A percentile compares a stretch with the other conserved stretches of the same genome.
Evolutionary conservation across 2,329 filamentous ascomycete species (phyloP).

Genomic region (Calonectria ilicicola): DNA sequence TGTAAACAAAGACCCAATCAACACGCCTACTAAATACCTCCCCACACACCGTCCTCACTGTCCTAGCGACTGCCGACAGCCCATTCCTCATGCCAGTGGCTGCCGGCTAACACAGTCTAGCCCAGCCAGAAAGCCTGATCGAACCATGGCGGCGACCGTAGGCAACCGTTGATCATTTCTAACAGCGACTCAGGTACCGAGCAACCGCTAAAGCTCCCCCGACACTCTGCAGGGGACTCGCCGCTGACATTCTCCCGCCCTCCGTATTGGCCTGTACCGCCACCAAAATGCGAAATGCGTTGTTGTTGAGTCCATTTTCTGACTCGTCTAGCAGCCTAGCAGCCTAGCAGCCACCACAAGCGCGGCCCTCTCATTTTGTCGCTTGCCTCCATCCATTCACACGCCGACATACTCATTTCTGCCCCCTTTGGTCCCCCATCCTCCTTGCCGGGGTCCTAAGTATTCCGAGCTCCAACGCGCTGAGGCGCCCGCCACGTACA

Average conservation of each 20-base stretch:
- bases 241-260: neutral
- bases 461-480: neutral
- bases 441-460: neutral
- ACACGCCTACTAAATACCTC: no score
- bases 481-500: neutral
- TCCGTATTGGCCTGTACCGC: neutral
- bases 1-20: neutral
- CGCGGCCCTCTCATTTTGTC: constrained; percentile 5
- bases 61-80: neutral
- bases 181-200: constrained; percentile 2
- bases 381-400: neutral
- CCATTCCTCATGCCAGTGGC: neutral
- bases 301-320: neutral
- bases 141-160: constrained; percentile 2
- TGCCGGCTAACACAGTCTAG: constrained; percentile 14
- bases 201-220: neutral
- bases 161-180: neutral
- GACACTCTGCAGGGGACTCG: neutral
- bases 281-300: neutral
- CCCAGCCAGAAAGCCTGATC: constrained; percentile 11
- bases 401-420: neutral
- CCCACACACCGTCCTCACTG: neutral
- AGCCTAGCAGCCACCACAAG: constrained; percentile 10
- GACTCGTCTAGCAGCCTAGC: constrained; percentile 6
- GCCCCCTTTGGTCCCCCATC: neutral